Evolutionary conservation across 257 asterid species (phyloP).

Genomic region (Gentiana straminea): DNA sequence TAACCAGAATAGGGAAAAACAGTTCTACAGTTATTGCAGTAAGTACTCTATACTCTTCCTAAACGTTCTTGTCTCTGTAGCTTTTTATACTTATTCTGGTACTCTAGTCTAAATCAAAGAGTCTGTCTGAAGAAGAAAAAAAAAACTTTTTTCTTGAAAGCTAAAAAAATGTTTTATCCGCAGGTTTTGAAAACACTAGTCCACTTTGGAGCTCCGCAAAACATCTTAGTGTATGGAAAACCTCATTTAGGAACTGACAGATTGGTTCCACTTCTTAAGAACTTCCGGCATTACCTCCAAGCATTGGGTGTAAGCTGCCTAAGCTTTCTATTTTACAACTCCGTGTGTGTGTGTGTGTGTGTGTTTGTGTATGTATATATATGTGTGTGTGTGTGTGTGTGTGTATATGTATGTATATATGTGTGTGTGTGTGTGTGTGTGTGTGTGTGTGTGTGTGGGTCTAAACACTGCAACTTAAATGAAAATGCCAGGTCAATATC

Average conservation of each 20-base stretch:
- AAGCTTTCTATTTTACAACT: conserved; percentile 1
- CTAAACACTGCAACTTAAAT: conserved; percentile 8
- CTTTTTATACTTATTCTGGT: conserved; percentile 5
- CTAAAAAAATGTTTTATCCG: conserved; percentile 4
- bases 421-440: neutral
- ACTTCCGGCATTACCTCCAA: conserved; percentile 62
- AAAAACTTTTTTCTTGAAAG: too few species aligned
- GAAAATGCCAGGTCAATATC: conserved; percentile 51
- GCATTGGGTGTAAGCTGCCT: conserved; percentile 71
- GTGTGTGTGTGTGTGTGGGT: too few species aligned
- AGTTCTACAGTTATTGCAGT: conserved; percentile 62
- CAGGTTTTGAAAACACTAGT: conserved; percentile 86
- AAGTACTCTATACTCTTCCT: conserved; percentile 14
- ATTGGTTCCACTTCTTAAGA: conserved; percentile 72
- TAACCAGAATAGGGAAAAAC: conserved; percentile 92
- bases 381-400: neutral
- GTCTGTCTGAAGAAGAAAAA: neutral
- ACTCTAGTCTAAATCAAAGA: neutral
- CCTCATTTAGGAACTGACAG: conserved; percentile 98
- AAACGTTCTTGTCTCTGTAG: neutral
- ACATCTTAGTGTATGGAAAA: conserved; percentile 81
- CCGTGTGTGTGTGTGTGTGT: neutral
- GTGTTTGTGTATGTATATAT: too few species aligned
- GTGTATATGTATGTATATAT: too few species aligned
- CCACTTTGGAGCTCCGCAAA: conserved; percentile 82